Conservation (phyloP, 108 stramenopile genomes). For the Stephanodiscus minutulus region DNA sequence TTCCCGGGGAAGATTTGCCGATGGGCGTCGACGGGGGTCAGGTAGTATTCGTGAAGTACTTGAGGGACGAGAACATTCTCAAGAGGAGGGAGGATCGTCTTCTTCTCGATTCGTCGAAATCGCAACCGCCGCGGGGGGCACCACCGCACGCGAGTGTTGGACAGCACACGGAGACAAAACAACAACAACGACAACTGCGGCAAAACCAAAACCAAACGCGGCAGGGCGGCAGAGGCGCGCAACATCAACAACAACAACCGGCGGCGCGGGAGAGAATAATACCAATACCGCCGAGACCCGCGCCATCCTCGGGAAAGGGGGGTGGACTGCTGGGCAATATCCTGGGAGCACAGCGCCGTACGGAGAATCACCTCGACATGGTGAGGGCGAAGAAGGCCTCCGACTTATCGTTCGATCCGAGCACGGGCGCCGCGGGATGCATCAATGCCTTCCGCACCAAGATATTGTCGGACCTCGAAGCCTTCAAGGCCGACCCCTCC, state of each 20-base stretch:
- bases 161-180: conserved; percentile 30
- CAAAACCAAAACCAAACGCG: conserved; percentile 26
- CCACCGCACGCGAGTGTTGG: conserved; percentile 28
- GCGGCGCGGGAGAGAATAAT: background rate
- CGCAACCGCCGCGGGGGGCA: conserved; percentile 37
- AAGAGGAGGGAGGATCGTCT: conserved; percentile 4
- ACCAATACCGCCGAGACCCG: conserved; percentile 1
- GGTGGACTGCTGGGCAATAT: conserved; percentile 80
- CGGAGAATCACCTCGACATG: conserved; percentile 67
- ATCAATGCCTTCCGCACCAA: conserved; percentile 38
- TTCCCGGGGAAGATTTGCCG: conserved; percentile 31
- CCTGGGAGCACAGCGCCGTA: conserved; percentile 67
- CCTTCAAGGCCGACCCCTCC: conserved; percentile 29
- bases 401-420: conserved; percentile 10
- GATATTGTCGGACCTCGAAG: conserved; percentile 27
- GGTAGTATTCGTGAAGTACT: conserved; percentile 50
- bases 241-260: conserved; percentile 9
- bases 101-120: background rate
- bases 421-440: conserved; percentile 39
- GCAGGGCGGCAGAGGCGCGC: background rate
- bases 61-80: conserved; percentile 43
- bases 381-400: conserved; percentile 36
- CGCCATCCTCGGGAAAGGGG: conserved; percentile 37
- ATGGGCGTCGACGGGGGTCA: conserved; percentile 30
- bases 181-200: conserved; percentile 18